Evolutionary conservation across 2,329 filamentous ascomycete genomes (phyloP).

Genomic region (Sporothrix phasma): DNA sequence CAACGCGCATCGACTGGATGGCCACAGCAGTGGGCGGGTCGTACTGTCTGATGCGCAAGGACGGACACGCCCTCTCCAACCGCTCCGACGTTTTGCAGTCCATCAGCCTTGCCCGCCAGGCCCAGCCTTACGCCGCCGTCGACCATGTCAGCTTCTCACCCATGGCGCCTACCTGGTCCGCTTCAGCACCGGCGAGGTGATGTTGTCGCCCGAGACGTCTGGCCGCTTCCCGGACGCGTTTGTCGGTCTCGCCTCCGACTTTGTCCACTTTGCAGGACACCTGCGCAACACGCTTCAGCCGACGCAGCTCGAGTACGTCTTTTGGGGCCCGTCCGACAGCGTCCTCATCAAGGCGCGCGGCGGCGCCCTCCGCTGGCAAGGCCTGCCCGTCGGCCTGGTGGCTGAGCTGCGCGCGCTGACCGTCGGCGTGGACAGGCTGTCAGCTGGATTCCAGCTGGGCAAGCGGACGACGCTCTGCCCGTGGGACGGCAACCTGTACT

Average conservation of each 20-base stretch:
- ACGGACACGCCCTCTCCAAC: slow-evolving; percentile 9
- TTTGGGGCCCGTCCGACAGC: slow-evolving; percentile 4
- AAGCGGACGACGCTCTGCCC: slow-evolving; percentile 9
- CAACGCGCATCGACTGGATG: slow-evolving; percentile 11
- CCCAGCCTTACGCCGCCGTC: slow-evolving; percentile 8
- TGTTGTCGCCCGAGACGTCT: slow-evolving; percentile 3
- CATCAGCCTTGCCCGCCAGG: slow-evolving; percentile 27
- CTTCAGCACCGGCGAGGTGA: background rate
- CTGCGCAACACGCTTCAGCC: background rate
- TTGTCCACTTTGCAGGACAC: slow-evolving; percentile 4
- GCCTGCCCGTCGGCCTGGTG: background rate
- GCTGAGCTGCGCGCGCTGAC: slow-evolving; percentile 2
- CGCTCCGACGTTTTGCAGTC: slow-evolving; percentile 23
- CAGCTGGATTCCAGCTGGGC: slow-evolving; percentile 6
- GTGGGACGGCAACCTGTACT: slow-evolving; percentile 5
- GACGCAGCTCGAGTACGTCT: slow-evolving; percentile 3
- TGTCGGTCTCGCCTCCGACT: background rate
- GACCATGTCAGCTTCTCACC: slow-evolving; percentile 14
- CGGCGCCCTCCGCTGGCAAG: slow-evolving; percentile 6
- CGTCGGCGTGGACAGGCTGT: slow-evolving; percentile 10
- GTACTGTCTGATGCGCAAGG: slow-evolving; percentile 10
- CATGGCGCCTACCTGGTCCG: slow-evolving; percentile 7
- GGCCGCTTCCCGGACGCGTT: slow-evolving; percentile 8
- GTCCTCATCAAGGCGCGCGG: slow-evolving; percentile 1
- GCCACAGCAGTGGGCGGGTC: slow-evolving; percentile 3